Base-by-base conservation (phyloP, 345 rosid genomes). In the Trapa bicornis region DNA sequence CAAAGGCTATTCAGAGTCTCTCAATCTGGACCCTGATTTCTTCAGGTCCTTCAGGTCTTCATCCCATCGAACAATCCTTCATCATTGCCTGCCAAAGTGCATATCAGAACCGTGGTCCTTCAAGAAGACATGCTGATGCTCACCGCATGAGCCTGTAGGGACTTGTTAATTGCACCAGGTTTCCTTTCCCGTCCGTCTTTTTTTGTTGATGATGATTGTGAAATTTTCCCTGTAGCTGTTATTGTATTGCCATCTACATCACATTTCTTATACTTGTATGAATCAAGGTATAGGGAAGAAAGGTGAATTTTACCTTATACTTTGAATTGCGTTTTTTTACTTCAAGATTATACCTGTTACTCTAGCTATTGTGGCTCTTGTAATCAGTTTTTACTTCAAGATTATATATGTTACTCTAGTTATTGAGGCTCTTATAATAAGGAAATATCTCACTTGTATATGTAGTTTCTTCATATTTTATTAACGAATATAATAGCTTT, bases 21-120 rank as follows among this genome's bases (percentile, higher is more conserved):
- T 84, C 6, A 76, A 80, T 70, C 82, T 69, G 69, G 85, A 86
- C 74, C 83, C 87, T 0, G 87, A 75, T 0, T 80, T 84, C 67
- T 83, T 88, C 74, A 60, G 74, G 14, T 68, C 67, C 15, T 83
- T 73, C 67, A 74, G 72, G 37, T 84, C 87, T 38, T 65, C 77
- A 6, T 45, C 61, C 2, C 69, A 70, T 66, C 74, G 42, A 39
- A 64, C 69, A 6, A 13, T 38, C 2, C 32, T 36, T 7, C 65
- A 6, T 35, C 64, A 32, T 29, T 62, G 65, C 65, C 38, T 62
- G 45, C 65, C 65, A 5, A 54, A 54, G 33, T 54, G 60, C 60
- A 54, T 54, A 2, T 0, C 60, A 3, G 60, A 54, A 6, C 60
- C 0, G 3, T 17, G 3, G 3, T 4, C 54, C 54, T 10, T 15